Percentiles rank a stretch among this genome's conserved stretches.
Conservation (phyloP, 495 filamentous ascomycete genomes). For the Glonium stellatum region DNA sequence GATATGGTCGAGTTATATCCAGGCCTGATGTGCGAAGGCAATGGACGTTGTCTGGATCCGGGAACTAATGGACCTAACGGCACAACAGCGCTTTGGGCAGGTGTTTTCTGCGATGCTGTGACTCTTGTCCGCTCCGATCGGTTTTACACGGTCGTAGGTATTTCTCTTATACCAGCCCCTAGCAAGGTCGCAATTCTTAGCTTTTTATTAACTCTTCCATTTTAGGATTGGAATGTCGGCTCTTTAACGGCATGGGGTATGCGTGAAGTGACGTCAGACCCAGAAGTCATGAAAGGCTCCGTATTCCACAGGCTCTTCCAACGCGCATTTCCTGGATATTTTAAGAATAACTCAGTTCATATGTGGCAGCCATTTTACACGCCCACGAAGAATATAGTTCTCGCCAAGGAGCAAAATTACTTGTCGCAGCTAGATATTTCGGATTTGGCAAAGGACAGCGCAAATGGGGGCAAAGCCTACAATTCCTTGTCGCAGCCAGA, state of each 20-base stretch:
- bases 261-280: conserved; percentile 26
- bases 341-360: conserved; percentile 29
- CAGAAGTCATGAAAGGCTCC: conserved; percentile 21
- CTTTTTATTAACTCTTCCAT: no score
- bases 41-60: not conserved
- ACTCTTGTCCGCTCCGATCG: conserved; percentile 27
- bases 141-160: conserved; percentile 18
- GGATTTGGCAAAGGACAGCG: not conserved
- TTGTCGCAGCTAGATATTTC: not conserved
- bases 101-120: conserved; percentile 26
- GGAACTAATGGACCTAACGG: not conserved
- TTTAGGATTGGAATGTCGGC: conserved; percentile 21
- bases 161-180: no score
- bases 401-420: conserved; percentile 15
- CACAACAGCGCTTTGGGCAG: not conserved
- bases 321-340: conserved; percentile 29
- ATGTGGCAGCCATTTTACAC: conserved; percentile 32
- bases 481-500: not conserved
- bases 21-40: conserved; percentile 7
- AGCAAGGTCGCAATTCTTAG: no score
- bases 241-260: conserved; percentile 31
- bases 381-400: conserved; percentile 23
- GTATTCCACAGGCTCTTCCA: conserved; percentile 30
- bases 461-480: not conserved
- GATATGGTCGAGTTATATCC: conserved; percentile 15